Percentiles rank a stretch among this genome's conserved stretches.
Conservation (phyloP, 1,139 yeast genomes). For the Torulaspora globosa region DNA sequence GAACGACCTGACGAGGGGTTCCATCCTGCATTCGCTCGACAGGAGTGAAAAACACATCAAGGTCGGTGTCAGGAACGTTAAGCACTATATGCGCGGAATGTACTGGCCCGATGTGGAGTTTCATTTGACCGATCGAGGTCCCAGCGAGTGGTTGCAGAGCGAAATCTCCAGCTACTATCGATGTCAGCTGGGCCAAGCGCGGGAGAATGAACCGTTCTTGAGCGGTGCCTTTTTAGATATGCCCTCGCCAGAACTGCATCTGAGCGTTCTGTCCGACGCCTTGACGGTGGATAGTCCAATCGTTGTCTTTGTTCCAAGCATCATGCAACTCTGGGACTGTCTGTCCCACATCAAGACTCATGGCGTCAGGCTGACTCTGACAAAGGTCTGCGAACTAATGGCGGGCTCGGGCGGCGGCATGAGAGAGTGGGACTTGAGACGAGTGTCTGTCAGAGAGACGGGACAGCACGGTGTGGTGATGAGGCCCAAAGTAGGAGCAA, state of each 20-base stretch:
- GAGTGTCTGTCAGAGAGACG: conserved; percentile 39
- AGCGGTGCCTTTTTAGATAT: conserved; percentile 45
- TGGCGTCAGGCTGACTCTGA: conserved; percentile 37
- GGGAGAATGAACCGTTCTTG: conserved; percentile 27
- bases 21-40: conserved; percentile 45
- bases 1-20: conserved; percentile 38
- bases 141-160: conserved; percentile 40
- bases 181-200: conserved; percentile 14
- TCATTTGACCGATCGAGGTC: conserved; percentile 40
- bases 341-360: conserved; percentile 32
- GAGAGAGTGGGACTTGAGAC: conserved; percentile 43
- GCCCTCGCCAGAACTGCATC: conserved; percentile 41
- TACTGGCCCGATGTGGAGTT: conserved; percentile 44
- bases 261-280: conserved; percentile 35
- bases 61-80: conserved; percentile 40
- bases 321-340: conserved; percentile 44
- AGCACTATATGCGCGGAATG: conserved; percentile 35
- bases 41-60: conserved; percentile 38
- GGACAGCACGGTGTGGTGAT: conserved; percentile 43
- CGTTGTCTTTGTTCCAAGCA: conserved; percentile 45
- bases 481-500: conserved; percentile 46
- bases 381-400: conserved; percentile 40
- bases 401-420: conserved; percentile 45
- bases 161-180: conserved; percentile 25
- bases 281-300: conserved; percentile 40